phyloP scores from a whole-genome alignment of 202 grass and related monocot species.

The Thinopyrum obtusiflorum region DNA sequence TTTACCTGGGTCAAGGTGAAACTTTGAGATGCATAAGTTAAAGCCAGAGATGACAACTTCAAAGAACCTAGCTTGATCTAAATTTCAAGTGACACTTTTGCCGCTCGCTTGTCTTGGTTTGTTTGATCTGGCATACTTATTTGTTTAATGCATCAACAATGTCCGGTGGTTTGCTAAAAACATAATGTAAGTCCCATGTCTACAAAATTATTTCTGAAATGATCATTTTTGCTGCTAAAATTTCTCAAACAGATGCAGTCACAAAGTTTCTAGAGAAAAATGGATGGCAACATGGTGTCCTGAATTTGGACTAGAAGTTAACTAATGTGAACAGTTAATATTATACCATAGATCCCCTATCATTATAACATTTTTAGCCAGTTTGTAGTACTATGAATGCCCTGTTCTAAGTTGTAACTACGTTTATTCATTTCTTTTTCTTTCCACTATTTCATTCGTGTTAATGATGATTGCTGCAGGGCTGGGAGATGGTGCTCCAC shows the following conservation, averaged over 20 bases:
- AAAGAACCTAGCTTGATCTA: background rate
- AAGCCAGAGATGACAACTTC: background rate
- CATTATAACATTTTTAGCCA: background rate
- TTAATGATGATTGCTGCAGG: constrained; percentile 39
- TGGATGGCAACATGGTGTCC: background rate
- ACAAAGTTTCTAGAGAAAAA: background rate
- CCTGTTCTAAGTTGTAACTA: background rate
- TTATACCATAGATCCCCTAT: background rate
- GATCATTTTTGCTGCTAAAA: background rate
- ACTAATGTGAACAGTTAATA: background rate
- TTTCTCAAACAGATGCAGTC: background rate
- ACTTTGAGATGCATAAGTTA: background rate
- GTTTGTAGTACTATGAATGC: constrained; percentile 3
- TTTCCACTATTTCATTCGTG: constrained; percentile 19
- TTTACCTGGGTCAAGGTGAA: background rate
- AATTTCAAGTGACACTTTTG: background rate
- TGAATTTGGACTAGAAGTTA: background rate
- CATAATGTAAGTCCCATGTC: background rate
- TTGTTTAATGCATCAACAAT: background rate
- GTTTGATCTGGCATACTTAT: background rate
- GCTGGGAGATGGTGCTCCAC: constrained; percentile 38
- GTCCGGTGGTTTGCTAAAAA: background rate
- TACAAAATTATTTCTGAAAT: background rate
- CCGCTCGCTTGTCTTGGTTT: background rate
- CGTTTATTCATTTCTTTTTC: background rate